Evolutionary conservation across 257 asterid genomes (phyloP).

Genomic region (Thymus quinquecostatus): DNA sequence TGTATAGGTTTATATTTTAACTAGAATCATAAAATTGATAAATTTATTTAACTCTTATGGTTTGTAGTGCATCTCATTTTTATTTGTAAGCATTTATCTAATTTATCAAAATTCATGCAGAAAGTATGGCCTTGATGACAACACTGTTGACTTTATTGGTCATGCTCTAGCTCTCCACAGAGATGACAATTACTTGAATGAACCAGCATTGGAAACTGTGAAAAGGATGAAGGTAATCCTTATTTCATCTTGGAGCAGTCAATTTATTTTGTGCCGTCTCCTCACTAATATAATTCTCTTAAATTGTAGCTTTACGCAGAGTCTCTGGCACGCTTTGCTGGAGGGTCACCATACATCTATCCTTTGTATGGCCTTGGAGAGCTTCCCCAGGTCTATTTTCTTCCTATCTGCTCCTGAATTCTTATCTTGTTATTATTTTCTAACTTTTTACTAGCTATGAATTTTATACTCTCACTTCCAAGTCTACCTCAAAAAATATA

Average conservation of each 20-base stretch:
- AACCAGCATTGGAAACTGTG: constrained; percentile 88
- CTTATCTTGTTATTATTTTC: not conserved
- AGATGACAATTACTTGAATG: constrained; percentile 81
- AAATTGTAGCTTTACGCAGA: constrained; percentile 80
- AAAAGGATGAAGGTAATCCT: constrained; percentile 81
- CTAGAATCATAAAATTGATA: constrained; percentile 4
- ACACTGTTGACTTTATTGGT: constrained; percentile 91
- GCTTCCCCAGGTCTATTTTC: constrained; percentile 84
- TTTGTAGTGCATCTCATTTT: not conserved
- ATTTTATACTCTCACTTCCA: not conserved
- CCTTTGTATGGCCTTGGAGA: constrained; percentile 97
- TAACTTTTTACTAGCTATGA: not conserved
- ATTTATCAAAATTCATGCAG: constrained; percentile 43
- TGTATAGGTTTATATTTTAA: constrained; percentile 10
- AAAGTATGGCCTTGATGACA: constrained; percentile 92
- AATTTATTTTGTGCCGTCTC: constrained; percentile 9
- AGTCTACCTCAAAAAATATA: no score
- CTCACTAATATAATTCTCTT: constrained; percentile 26
- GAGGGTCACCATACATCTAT: constrained; percentile 97
- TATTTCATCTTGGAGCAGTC: constrained; percentile 15
- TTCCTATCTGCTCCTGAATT: constrained; percentile 11
- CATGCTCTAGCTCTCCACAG: constrained; percentile 92
- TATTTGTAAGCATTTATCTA: constrained; percentile 17
- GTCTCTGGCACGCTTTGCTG: constrained; percentile 91
- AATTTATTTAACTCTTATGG: constrained; percentile 3